A percentile compares a stretch with the other conserved stretches of the same genome.
These are phyloP conservation scores for Yamadazyma sp. DNA, from an alignment of 1,139 yeast genomes.

Conservation along the genomic window DNA sequence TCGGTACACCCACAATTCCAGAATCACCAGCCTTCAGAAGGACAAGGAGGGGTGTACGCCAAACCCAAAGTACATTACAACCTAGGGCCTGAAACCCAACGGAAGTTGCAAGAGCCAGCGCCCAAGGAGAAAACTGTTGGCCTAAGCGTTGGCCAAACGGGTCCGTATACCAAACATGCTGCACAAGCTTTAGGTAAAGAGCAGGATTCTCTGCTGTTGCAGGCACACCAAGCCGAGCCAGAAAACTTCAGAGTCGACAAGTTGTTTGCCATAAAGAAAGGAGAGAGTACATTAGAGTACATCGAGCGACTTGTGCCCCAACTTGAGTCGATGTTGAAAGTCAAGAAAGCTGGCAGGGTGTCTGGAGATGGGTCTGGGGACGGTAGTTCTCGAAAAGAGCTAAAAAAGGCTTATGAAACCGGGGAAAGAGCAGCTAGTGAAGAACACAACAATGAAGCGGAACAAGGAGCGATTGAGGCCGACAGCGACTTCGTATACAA, in stretches of 20 bases:
- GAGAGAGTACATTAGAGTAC: background rate
- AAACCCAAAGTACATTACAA: constrained; percentile 24
- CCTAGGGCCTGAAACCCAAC: constrained; percentile 5
- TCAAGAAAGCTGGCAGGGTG: no score
- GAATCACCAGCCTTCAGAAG: constrained; percentile 14
- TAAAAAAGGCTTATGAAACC: background rate
- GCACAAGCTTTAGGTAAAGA: background rate
- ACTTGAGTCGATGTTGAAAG: background rate
- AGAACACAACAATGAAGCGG: background rate
- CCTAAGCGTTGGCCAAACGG: no score
- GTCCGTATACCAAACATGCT: no score
- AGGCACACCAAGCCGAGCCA: background rate
- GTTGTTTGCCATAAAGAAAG: background rate
- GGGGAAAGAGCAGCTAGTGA: background rate
- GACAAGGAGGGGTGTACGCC: constrained; percentile 14
- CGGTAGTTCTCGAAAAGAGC: no score
- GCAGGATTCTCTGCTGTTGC: no score
- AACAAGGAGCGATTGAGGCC: no score
- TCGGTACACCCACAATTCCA: constrained; percentile 28
- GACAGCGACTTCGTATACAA: constrained; percentile 5
- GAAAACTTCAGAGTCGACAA: background rate
- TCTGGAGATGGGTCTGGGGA: no score
- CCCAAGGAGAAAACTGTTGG: no score
- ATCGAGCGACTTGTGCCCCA: background rate
- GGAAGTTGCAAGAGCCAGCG: background rate